Evolutionary conservation across 148 eudicot genomes (phyloP).

Genomic region (Rhododendron williamsianum): DNA sequence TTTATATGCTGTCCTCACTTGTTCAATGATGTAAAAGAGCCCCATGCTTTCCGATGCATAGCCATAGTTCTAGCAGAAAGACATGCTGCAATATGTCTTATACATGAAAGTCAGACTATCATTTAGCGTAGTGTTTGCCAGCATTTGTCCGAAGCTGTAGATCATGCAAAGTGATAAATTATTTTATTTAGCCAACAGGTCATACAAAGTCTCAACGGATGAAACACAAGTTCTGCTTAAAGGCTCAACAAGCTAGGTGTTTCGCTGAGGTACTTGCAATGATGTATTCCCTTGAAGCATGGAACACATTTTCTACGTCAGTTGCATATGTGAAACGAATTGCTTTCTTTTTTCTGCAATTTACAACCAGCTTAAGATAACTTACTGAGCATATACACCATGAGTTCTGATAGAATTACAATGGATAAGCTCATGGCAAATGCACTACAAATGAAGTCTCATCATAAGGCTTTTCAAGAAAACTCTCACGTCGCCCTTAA

Average conservation of each 20-base stretch:
- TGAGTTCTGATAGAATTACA: neutral
- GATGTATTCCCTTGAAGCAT: neutral
- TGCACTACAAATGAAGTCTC: neutral
- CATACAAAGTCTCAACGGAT: neutral
- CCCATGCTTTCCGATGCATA: neutral
- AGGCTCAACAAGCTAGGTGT: neutral
- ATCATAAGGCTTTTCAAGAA: neutral
- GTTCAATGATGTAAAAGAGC: neutral
- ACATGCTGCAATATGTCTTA: neutral
- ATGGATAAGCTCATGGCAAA: neutral
- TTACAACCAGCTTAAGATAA: neutral
- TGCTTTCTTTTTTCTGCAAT: neutral
- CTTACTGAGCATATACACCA: neutral
- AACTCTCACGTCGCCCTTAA: neutral
- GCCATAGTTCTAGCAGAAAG: neutral
- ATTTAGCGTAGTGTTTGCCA: neutral
- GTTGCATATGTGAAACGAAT: neutral
- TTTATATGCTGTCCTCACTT: neutral
- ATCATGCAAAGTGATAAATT: neutral
- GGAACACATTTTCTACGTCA: neutral
- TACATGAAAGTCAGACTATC: neutral
- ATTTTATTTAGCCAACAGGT: too few relatives aligned
- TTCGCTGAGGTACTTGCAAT: neutral
- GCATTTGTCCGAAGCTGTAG: neutral
- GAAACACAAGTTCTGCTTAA: neutral